Conservation (phyloP, 1,284 basidiomycete genomes). For the Ganoderma lucidum region DNA sequence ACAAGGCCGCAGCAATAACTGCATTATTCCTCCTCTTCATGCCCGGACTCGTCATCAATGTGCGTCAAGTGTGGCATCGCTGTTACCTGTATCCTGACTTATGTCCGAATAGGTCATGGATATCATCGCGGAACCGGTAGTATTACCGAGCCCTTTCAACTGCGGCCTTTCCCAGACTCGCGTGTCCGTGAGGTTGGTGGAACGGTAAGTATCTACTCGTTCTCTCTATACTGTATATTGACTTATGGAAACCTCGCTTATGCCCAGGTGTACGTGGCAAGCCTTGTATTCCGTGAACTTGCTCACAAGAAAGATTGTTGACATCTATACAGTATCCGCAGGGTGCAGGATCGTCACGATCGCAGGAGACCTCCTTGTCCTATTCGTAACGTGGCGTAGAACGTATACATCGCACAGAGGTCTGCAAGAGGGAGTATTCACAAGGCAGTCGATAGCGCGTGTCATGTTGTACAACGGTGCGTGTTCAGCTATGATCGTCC, state of each 20-base stretch:
- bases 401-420: background rate
- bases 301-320: background rate
- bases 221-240: too few relatives aligned
- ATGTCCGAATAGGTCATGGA: too few relatives aligned
- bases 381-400: background rate
- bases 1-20: background rate
- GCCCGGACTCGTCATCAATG: background rate
- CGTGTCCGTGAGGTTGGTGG: too few relatives aligned
- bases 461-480: background rate
- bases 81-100: too few relatives aligned
- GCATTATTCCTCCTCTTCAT: background rate
- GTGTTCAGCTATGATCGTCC: background rate
- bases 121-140: too few relatives aligned
- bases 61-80: too few relatives aligned
- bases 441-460: background rate
- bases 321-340: background rate
- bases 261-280: too few relatives aligned
- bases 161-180: too few relatives aligned
- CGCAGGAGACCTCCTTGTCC: background rate
- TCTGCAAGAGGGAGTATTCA: background rate
- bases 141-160: too few relatives aligned
- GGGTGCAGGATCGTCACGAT: background rate
- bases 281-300: too few relatives aligned
- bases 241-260: too few relatives aligned
- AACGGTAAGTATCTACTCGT: too few relatives aligned